These are phyloP conservation scores for Trichophyton benhamiae DNA, from an alignment of 2,329 filamentous ascomycete genomes.

Conservation along the genomic window DNA sequence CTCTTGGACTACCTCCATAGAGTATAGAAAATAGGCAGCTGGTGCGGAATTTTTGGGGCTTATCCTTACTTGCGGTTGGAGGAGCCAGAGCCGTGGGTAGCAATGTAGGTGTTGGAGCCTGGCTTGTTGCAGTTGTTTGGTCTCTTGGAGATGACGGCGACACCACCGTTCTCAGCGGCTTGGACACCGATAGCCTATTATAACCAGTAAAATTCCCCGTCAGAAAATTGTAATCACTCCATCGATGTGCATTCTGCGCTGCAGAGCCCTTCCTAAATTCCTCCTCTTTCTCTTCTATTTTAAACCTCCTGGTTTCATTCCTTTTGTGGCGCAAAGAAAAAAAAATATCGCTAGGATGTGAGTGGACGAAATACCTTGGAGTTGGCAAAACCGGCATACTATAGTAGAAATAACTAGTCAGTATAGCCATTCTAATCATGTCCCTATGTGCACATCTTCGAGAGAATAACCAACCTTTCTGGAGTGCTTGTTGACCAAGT, in stretches of 20 bases:
- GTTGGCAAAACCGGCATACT: conserved; percentile 90
- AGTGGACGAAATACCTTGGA: conserved; percentile 55
- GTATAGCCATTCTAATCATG: conserved; percentile 2
- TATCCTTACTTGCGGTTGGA: conserved; percentile 62
- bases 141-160: conserved; percentile 80
- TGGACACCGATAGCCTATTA: conserved; percentile 68
- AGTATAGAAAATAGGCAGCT: not conserved
- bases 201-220: not conserved
- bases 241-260: not conserved
- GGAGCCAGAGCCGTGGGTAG: conserved; percentile 59
- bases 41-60: not conserved
- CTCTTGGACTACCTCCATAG: not conserved
- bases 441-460: conserved; percentile 7
- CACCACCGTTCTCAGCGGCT: conserved; percentile 62
- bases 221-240: not conserved
- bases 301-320: not conserved
- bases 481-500: conserved; percentile 81
- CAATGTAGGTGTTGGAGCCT: conserved; percentile 50
- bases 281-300: not conserved
- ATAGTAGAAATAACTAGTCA: conserved; percentile 17
- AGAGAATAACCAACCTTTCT: conserved; percentile 58
- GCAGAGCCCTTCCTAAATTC: not conserved
- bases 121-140: conserved; percentile 59
- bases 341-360: not conserved
- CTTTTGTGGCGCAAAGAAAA: not conserved